Base-by-base conservation (phyloP, 495 filamentous ascomycete species). In the Corynascus novoguineensis region DNA sequence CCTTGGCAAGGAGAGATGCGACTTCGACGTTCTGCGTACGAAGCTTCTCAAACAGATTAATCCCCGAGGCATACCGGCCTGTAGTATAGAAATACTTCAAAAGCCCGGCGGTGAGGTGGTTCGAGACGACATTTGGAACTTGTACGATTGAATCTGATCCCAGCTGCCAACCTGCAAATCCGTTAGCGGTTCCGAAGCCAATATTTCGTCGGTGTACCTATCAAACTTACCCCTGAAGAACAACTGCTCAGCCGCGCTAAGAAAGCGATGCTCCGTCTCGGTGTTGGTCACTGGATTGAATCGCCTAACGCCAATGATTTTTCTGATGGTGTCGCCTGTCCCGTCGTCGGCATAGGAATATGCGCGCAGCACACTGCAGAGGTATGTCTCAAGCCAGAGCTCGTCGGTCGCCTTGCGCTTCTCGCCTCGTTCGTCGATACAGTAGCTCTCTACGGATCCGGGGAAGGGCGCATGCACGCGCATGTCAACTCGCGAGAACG, bases 251-350 rank as follows among this genome's bases (percentile, higher is more conserved):
- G 95, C 93, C 17, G 95, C 91, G 66, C 95, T 91, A 49, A 98
- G 77, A 72, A 98, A 98, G 59, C 87, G 89, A 67, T 98, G 95
- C 68, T 98, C 93, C 57, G 90, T 89, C 70, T 98, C 93, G 12
- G 93, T 98, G 66, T 87, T 97, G 25, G 90, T 97, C 51, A 97
- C 89, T 0, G 93, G 93, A 68, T 98, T 97, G 77, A 98, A 98
- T 45, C 93, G 85, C 58, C 93, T 79, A 22, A 96, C 89, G 15
- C 92, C 95, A 57, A 96, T 85, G 58, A 98, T 96, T 73, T 89
- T 92, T 68, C 88, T 86, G 62, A 97, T 95, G 3, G 85, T 84
- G 60, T 97, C 92, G 29, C 92, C 91, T 55, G 83, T 87, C 27
- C 92, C 92, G 73, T 97, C 86, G 70, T 98, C 93, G 28, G 95